Evolutionary conservation across 2,329 filamentous ascomycete species (phyloP).

Genomic region (Paracamarosporium sp.): DNA sequence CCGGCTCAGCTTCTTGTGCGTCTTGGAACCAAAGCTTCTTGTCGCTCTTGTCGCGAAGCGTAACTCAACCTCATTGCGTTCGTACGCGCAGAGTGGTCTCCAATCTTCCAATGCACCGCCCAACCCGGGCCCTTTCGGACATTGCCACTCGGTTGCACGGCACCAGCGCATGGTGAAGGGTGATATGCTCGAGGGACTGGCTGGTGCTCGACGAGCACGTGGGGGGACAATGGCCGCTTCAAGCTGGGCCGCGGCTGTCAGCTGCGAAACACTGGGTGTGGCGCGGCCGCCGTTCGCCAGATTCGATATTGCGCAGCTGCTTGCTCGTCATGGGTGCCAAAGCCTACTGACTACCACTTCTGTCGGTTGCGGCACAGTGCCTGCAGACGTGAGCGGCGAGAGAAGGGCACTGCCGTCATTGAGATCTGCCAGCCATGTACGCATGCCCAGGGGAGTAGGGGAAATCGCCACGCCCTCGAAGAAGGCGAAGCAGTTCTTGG

Average conservation of each 20-base stretch:
- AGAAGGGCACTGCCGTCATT: neutral
- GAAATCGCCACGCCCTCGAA: neutral
- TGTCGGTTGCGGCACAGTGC: neutral
- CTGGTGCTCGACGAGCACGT: neutral
- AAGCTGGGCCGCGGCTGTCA: neutral
- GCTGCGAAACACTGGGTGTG: neutral
- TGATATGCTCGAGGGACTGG: neutral
- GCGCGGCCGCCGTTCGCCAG: neutral
- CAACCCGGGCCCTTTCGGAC: neutral
- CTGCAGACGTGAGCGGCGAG: neutral
- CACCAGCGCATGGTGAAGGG: neutral
- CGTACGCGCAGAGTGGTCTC: neutral
- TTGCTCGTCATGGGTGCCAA: neutral
- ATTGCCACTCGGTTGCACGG: slow-evolving; percentile 4
- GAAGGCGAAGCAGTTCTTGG: slow-evolving; percentile 1
- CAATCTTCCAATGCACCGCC: neutral
- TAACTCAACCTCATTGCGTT: neutral
- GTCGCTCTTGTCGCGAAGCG: neutral
- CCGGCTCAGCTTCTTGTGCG: neutral
- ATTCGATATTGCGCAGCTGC: neutral
- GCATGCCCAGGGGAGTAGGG: neutral
- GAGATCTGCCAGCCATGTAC: neutral
- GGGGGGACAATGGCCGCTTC: neutral
- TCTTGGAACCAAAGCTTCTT: neutral
- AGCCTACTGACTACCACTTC: neutral